Percentiles rank a stretch among this genome's conserved stretches.
Conservation (phyloP, 176 grass and related monocot species). For the Cenchrus fungigraminus region DNA sequence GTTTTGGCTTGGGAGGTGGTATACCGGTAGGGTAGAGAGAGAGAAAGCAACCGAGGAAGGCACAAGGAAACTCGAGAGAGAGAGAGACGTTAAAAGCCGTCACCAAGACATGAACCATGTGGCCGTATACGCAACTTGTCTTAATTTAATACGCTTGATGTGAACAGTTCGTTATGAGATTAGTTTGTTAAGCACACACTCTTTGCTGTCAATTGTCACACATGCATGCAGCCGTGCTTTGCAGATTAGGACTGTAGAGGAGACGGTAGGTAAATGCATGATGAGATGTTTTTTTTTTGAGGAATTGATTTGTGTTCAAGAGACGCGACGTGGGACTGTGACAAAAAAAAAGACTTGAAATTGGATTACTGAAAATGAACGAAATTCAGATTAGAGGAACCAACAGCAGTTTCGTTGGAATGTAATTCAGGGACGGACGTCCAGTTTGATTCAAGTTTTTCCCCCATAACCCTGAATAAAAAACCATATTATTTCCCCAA, state of each 20-base stretch:
- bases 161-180: constrained; percentile 43
- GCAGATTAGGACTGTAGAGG: background rate
- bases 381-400: no score
- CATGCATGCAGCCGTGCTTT: constrained; percentile 13
- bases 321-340: no score
- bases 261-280: background rate
- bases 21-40: background rate
- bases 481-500: background rate
- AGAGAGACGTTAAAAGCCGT: constrained; percentile 36
- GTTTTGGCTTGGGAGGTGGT: background rate
- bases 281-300: background rate
- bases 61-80: constrained; percentile 57
- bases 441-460: background rate
- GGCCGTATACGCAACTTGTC: constrained; percentile 47
- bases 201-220: constrained; percentile 32
- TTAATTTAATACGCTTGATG: background rate
- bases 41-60: constrained; percentile 47
- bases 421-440: background rate
- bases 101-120: constrained; percentile 48
- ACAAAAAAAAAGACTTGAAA: background rate
- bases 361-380: background rate
- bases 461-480: background rate
- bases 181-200: constrained; percentile 21
- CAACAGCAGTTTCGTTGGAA: background rate
- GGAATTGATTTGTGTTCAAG: background rate